Conservation (phyloP, 192 early-diverging fungal genomes). For the Pilobolus umbonatus region DNA sequence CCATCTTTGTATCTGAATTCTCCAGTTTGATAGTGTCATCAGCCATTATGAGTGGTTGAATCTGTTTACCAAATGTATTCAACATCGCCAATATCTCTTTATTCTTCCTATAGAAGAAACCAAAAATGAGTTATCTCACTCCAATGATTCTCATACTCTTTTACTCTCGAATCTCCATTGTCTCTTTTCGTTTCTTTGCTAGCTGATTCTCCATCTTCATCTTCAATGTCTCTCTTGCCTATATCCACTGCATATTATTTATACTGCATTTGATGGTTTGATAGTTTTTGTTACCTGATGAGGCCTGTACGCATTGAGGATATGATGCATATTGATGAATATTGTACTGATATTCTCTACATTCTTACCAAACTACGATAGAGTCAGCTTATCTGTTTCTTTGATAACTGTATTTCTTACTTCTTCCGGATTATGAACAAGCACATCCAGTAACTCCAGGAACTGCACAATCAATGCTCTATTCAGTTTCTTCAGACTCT, state of each 20-base stretch:
- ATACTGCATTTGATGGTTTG: background rate
- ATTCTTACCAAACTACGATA: constrained; percentile 48
- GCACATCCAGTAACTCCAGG: constrained; percentile 61
- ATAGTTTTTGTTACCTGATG: constrained; percentile 53
- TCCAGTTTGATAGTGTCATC: too few species aligned
- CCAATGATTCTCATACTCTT: background rate
- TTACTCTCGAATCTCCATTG: constrained; percentile 39
- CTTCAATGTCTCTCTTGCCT: constrained; percentile 59
- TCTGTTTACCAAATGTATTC: constrained; percentile 4
- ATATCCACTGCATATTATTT: background rate
- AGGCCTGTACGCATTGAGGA: constrained; percentile 78
- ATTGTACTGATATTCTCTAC: constrained; percentile 64
- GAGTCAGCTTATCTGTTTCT: background rate
- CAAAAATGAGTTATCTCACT: background rate
- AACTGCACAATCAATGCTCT: constrained; percentile 61
- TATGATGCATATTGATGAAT: constrained; percentile 76
- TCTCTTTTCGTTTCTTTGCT: constrained; percentile 40
- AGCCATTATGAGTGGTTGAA: too few species aligned
- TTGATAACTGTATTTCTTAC: constrained; percentile 25
- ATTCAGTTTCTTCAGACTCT: constrained; percentile 62
- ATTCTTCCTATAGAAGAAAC: constrained; percentile 9
- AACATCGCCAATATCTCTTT: constrained; percentile 13
- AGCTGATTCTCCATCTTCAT: constrained; percentile 66
- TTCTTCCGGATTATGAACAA: constrained; percentile 45
- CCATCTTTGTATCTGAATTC: too few species aligned